These are phyloP conservation scores for Raddia distichophylla DNA, from an alignment of 176 grass and related monocot genomes.

Conservation along the genomic window DNA sequence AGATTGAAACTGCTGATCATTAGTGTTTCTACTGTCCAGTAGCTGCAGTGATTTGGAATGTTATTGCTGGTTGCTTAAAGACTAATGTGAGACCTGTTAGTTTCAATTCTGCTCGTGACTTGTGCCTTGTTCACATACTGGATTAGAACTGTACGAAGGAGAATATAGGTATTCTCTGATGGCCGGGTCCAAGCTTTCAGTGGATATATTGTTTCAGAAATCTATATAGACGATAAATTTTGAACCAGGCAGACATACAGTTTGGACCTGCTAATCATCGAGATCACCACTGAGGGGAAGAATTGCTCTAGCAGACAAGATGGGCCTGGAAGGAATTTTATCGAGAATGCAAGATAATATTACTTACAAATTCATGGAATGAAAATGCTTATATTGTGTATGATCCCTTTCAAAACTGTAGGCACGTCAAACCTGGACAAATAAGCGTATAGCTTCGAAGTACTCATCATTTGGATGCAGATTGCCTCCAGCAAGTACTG, in stretches of 20 bases:
- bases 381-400: not conserved
- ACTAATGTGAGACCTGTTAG: too few species aligned
- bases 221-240: too few species aligned
- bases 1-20: too few species aligned
- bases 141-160: too few species aligned
- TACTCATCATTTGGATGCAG: not conserved
- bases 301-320: not conserved
- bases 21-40: too few species aligned
- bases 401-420: not conserved
- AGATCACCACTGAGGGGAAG: conserved; percentile 37
- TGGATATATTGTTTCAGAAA: too few species aligned
- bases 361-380: not conserved
- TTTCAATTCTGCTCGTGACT: too few species aligned
- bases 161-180: too few species aligned
- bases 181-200: too few species aligned
- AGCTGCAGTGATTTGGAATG: too few species aligned
- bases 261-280: conserved; percentile 36
- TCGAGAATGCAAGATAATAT: conserved; percentile 36
- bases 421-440: conserved; percentile 28
- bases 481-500: conserved; percentile 25
- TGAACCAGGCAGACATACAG: conserved; percentile 48
- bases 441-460: not conserved
- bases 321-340: conserved; percentile 1
- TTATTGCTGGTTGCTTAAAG: too few species aligned
- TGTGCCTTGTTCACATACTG: too few species aligned